Evolutionary conservation across 176 grass and related monocot species (phyloP).

Genomic region (Metroxylon sagu): DNA sequence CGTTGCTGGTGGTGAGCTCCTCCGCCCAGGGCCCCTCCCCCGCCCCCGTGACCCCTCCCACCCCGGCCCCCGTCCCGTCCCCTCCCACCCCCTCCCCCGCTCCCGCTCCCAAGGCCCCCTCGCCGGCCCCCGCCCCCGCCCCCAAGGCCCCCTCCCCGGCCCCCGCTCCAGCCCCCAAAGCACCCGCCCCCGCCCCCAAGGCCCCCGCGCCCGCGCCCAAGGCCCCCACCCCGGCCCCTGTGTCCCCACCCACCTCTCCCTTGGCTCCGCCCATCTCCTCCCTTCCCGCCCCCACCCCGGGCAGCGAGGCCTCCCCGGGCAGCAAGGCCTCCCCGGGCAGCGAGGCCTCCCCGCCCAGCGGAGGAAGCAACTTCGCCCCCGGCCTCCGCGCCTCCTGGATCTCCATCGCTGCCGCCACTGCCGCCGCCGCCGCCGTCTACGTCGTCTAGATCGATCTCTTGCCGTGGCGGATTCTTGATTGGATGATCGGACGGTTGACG

Average conservation of each 20-base stretch:
- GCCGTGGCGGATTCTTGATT: constrained; percentile 1
- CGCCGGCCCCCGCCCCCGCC: not conserved
- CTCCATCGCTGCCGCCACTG: not conserved
- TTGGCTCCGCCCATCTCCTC: not conserved
- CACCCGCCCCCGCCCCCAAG: not conserved
- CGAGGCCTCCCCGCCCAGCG: too few relatives aligned
- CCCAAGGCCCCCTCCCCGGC: not conserved
- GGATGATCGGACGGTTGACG: not conserved
- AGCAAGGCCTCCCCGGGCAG: not conserved
- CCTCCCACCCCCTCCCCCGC: not conserved
- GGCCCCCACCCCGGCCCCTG: not conserved
- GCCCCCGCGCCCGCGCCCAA: not conserved
- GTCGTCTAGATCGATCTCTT: constrained; percentile 2
- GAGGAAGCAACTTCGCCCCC: not conserved
- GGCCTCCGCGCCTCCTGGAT: not conserved
- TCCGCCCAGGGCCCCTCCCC: not conserved
- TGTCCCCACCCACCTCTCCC: not conserved
- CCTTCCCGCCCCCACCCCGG: not conserved
- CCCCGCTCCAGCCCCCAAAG: not conserved
- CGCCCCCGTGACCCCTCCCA: not conserved
- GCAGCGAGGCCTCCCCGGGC: too few relatives aligned
- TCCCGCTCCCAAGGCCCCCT: not conserved
- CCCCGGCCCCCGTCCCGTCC: not conserved
- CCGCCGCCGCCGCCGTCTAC: not conserved
- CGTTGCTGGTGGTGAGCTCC: constrained; percentile 2